phyloP scores from a whole-genome alignment of 1,284 basidiomycete genomes.

The Hemileia vastatrix region DNA sequence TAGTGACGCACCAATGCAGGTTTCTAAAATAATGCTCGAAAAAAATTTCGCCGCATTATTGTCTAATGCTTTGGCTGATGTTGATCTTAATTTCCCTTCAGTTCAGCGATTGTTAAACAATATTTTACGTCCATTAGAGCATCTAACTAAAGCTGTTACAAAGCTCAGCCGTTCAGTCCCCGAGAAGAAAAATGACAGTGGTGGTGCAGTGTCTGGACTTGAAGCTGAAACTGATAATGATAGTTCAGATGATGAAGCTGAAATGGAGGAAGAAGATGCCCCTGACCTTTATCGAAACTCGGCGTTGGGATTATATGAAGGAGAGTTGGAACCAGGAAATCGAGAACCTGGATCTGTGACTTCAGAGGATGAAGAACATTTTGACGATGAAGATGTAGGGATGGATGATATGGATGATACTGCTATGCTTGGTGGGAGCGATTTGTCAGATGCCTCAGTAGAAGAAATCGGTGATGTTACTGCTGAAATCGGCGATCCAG shows the following conservation, averaged over 20 bases:
- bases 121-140: conserved; percentile 79
- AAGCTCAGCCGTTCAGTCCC: conserved; percentile 81
- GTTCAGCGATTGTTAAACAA: conserved; percentile 73
- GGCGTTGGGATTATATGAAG: conserved; percentile 78
- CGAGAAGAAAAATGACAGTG: conserved; percentile 54
- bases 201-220: conserved; percentile 41
- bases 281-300: conserved; percentile 95
- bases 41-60: conserved; percentile 88
- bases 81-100: conserved; percentile 92
- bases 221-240: conserved; percentile 51
- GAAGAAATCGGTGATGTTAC: conserved; percentile 72
- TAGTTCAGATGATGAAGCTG: conserved; percentile 20
- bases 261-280: conserved; percentile 58
- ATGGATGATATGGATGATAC: conserved; percentile 22
- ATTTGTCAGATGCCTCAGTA: conserved; percentile 24
- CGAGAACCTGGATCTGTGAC: conserved; percentile 10
- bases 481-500: conserved; percentile 45
- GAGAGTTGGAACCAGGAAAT: conserved; percentile 36
- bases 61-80: conserved; percentile 78
- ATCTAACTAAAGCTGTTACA: conserved; percentile 89
- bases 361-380: conserved; percentile 19
- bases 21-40: conserved; percentile 97
- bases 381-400: conserved; percentile 21
- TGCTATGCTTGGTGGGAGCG: conserved; percentile 9
- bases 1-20: conserved; percentile 72